phyloP scores from a whole-genome alignment of 768 basidiomycete genomes.

The Boletus subcaerulescens region DNA sequence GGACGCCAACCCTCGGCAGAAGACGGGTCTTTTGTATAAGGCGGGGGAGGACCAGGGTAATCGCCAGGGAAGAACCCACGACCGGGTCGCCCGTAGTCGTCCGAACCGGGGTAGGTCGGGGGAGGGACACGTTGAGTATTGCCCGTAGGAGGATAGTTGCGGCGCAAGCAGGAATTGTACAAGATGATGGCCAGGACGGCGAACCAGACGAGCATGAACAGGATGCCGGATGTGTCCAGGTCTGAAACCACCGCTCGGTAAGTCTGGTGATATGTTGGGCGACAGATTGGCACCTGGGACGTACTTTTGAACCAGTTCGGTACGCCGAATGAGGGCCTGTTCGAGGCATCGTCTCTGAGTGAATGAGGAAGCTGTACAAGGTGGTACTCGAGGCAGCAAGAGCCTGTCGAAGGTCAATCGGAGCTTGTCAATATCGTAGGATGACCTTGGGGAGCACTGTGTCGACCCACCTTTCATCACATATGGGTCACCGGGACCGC shows the following conservation, averaged over 20 bases:
- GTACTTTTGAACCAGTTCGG: slow-evolving; percentile 22
- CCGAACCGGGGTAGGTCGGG: slow-evolving; percentile 32
- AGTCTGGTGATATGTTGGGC: neutral
- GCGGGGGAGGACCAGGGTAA: slow-evolving; percentile 50
- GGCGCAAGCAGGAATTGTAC: slow-evolving; percentile 56
- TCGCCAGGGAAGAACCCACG: slow-evolving; percentile 54
- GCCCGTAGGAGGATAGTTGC: slow-evolving; percentile 28
- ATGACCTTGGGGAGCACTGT: neutral
- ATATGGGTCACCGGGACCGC: slow-evolving; percentile 72
- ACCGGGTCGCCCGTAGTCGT: slow-evolving; percentile 20
- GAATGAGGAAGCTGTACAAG: slow-evolving; percentile 63
- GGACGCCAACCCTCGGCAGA: slow-evolving; percentile 47
- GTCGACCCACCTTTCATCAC: slow-evolving; percentile 71
- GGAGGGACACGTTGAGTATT: slow-evolving; percentile 28
- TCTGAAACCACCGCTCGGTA: slow-evolving; percentile 30
- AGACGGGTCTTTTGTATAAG: slow-evolving; percentile 46
- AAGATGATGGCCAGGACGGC: slow-evolving; percentile 48
- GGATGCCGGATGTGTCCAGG: slow-evolving; percentile 43
- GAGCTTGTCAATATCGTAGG: neutral
- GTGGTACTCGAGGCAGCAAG: slow-evolving; percentile 83
- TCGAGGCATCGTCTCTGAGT: slow-evolving; percentile 18
- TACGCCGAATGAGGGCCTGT: slow-evolving; percentile 9
- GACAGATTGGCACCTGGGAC: neutral
- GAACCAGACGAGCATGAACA: slow-evolving; percentile 60
- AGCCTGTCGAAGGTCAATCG: slow-evolving; percentile 45